Percentiles rank a stretch among this genome's conserved stretches.
These are phyloP conservation scores for Colletotrichum magnum DNA, from an alignment of 2,329 filamentous ascomycete genomes.

Conservation along the genomic window DNA sequence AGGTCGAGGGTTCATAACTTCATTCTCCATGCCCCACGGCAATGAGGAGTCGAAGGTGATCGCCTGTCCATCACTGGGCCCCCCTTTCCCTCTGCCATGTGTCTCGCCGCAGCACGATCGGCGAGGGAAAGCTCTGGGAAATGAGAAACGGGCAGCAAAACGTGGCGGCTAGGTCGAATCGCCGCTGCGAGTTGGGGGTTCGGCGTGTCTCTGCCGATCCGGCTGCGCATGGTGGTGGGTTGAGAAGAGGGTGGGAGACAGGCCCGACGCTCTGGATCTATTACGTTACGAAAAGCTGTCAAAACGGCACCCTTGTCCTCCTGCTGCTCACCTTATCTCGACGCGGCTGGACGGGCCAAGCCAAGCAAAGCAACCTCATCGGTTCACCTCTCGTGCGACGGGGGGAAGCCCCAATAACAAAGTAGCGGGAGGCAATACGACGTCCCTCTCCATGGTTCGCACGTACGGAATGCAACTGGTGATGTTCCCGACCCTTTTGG, in stretches of 20 bases:
- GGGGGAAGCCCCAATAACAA: too few species aligned
- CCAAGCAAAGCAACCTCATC: slow-evolving; percentile 19
- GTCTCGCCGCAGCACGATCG: neutral
- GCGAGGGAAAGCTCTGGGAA: neutral
- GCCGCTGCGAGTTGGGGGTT: too few species aligned
- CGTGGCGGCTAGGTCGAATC: neutral
- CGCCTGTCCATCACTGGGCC: too few species aligned
- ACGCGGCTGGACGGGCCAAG: neutral
- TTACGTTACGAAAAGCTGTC: slow-evolving; percentile 38
- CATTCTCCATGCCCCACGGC: neutral
- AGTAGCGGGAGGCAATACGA: neutral
- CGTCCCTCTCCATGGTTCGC: neutral
- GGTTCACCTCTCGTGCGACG: neutral
- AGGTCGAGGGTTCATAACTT: neutral
- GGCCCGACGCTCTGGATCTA: slow-evolving; percentile 37
- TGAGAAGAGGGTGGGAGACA: neutral
- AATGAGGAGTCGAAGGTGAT: too few species aligned
- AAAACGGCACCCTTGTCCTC: neutral
- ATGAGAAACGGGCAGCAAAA: neutral
- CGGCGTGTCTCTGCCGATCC: neutral
- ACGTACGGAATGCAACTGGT: too few species aligned
- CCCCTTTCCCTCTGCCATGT: neutral
- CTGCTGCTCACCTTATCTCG: slow-evolving; percentile 16
- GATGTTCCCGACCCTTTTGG: too few species aligned
- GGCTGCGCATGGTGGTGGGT: neutral